Conservation (phyloP, 805 yeast genomes). For the Barnettozyma sucrosica region DNA sequence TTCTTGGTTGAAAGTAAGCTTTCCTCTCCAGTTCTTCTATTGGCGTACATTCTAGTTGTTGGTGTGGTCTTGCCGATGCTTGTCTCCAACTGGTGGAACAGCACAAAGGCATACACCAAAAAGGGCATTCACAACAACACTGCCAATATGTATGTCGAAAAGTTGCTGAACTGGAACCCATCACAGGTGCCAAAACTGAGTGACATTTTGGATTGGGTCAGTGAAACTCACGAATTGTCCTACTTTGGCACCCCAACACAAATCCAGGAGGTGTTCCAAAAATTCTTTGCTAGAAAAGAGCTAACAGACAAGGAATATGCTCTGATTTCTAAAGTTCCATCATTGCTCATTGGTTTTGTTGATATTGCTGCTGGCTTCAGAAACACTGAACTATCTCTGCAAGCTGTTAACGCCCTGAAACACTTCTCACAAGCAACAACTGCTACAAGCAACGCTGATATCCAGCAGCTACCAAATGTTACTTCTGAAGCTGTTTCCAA, state of each 20-base stretch:
- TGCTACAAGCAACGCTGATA: constrained; percentile 49
- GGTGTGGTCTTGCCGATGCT: constrained; percentile 74
- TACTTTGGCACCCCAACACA: constrained; percentile 39
- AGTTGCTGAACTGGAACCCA: constrained; percentile 69
- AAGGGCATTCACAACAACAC: constrained; percentile 78
- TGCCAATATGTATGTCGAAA: constrained; percentile 71
- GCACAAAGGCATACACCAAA: constrained; percentile 72
- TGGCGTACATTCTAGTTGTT: constrained; percentile 62
- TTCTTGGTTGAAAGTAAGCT: constrained; percentile 75
- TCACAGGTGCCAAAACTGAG: constrained; percentile 53
- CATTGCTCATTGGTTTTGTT: constrained; percentile 61
- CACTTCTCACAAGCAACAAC: constrained; percentile 71
- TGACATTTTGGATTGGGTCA: constrained; percentile 52
- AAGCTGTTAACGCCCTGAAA: constrained; percentile 62
- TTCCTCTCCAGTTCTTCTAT: constrained; percentile 58
- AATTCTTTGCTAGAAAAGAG: constrained; percentile 52
- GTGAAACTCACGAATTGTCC: constrained; percentile 62
- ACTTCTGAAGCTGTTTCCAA: constrained; percentile 37
- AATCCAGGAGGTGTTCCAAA: constrained; percentile 45
- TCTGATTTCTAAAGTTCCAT: constrained; percentile 58
- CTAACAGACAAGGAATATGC: constrained; percentile 37
- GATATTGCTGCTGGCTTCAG: constrained; percentile 82
- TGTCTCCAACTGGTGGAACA: constrained; percentile 89
- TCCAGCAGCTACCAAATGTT: constrained; percentile 78
- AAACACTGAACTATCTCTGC: constrained; percentile 55